A percentile compares a stretch with the other conserved stretches of the same genome.
These are phyloP conservation scores for Phytophthora melonis DNA, from an alignment of 352 stramenopile genomes.

Conservation along the genomic window DNA sequence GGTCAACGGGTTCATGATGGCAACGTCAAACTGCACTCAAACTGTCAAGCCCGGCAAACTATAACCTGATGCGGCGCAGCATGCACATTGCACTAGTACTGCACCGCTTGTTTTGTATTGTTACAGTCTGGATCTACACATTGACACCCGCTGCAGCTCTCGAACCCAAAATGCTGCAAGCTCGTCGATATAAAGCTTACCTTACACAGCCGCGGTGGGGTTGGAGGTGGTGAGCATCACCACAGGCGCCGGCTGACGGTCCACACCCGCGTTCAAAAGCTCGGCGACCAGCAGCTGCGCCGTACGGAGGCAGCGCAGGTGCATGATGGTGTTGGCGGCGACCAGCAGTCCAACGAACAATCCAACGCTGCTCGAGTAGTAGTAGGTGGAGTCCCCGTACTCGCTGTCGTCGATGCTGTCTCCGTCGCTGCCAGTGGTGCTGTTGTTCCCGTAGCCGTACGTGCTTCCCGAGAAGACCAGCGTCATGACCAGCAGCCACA, in stretches of 20 bases:
- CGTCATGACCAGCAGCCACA: conserved; percentile 67
- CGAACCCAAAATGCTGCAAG: conserved; percentile 3
- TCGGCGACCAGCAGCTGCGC: conserved; percentile 42
- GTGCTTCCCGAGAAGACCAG: conserved; percentile 46
- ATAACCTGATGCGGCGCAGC: neutral
- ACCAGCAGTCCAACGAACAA: conserved; percentile 66
- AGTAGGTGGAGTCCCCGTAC: conserved; percentile 37
- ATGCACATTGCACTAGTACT: neutral
- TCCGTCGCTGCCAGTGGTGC: conserved; percentile 1
- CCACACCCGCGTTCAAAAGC: conserved; percentile 37
- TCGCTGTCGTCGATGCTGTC: conserved; percentile 36
- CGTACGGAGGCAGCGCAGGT: conserved; percentile 60
- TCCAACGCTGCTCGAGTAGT: conserved; percentile 48
- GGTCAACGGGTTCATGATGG: no score
- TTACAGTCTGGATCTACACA: conserved; percentile 24
- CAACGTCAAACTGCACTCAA: neutral
- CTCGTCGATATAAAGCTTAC: conserved; percentile 8
- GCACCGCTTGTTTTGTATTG: conserved; percentile 21
- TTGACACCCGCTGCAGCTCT: conserved; percentile 19
- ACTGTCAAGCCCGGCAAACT: neutral
- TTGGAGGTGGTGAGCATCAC: conserved; percentile 32
- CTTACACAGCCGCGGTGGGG: conserved; percentile 33
- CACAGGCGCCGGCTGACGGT: conserved; percentile 23
- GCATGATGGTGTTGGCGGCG: conserved; percentile 63
- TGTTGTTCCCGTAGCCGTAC: conserved; percentile 27